phyloP scores from a whole-genome alignment of 78 protist species.

The Chrysochromulina parva region DNA sequence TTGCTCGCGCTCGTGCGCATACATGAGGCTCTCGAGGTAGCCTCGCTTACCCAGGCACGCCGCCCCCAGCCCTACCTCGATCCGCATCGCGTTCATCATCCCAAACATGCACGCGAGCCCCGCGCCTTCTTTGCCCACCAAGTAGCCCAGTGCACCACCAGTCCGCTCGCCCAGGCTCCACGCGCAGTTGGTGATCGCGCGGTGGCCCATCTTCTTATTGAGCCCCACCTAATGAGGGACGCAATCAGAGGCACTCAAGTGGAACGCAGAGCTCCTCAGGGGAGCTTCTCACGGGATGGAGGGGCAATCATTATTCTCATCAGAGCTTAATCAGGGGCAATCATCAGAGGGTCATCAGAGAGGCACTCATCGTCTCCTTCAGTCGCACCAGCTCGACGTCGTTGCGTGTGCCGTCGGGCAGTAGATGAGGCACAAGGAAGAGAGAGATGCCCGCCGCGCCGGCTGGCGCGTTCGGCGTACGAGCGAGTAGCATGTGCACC shows the following conservation, averaged over 20 bases:
- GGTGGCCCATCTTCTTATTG: not conserved
- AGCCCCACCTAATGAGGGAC: not conserved
- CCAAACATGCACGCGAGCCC: not conserved
- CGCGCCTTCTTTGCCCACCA: not conserved
- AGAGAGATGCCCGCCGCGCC: slow-evolving; percentile 1
- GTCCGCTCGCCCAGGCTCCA: not conserved
- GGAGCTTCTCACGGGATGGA: too few relatives aligned
- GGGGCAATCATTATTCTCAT: too few relatives aligned
- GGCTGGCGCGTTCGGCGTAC: too few relatives aligned
- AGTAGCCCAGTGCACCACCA: not conserved
- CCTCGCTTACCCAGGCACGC: not conserved
- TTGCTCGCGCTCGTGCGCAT: not conserved
- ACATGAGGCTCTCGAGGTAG: not conserved
- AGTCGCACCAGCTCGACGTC: slow-evolving; percentile 5
- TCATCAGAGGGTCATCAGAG: not conserved
- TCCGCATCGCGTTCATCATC: slow-evolving; percentile 1
- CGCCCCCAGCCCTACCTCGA: not conserved
- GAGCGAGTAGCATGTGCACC: too few relatives aligned
- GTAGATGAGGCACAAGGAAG: not conserved
- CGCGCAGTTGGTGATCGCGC: not conserved
- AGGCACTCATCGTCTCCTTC: not conserved
- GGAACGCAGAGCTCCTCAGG: too few relatives aligned
- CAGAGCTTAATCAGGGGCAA: too few relatives aligned
- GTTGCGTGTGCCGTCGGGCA: not conserved
- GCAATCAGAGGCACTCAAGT: not conserved